Percentiles rank a stretch among this genome's conserved stretches.
Conservation (phyloP, 2,329 filamentous ascomycete species). For the Venturiaceae sp. region DNA sequence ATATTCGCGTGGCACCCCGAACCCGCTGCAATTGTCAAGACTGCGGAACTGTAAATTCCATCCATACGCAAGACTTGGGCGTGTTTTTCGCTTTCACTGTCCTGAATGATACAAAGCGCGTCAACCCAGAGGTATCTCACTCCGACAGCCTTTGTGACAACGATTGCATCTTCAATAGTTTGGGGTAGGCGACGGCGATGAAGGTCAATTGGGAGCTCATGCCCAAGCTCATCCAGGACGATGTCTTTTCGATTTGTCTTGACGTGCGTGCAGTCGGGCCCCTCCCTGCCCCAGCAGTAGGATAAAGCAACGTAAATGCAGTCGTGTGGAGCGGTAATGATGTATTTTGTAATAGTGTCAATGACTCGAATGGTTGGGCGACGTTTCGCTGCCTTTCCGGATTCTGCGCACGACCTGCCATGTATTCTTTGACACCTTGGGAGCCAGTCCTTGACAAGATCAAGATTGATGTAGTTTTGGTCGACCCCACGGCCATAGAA, state of each 20-base stretch:
- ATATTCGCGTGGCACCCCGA: background rate
- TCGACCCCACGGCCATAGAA: background rate
- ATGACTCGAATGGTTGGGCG: background rate
- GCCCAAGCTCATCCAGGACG: background rate
- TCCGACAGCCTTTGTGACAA: background rate
- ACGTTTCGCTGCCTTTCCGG: background rate
- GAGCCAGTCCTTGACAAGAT: background rate
- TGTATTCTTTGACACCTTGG: background rate
- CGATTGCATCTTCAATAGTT: conserved; percentile 9
- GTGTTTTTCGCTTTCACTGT: background rate
- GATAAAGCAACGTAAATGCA: conserved; percentile 7
- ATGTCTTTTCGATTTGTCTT: background rate
- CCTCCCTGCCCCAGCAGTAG: conserved; percentile 9
- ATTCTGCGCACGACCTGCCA: background rate
- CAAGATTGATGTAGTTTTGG: background rate
- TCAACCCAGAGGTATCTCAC: conserved; percentile 9
- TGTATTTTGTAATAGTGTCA: background rate
- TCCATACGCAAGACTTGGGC: conserved; percentile 6
- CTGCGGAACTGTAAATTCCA: conserved; percentile 7
- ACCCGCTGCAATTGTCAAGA: conserved; percentile 5
- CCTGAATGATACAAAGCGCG: conserved; percentile 8
- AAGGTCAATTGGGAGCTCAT: background rate
- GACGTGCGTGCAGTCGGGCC: background rate
- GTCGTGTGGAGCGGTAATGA: background rate
- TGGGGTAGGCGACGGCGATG: conserved; percentile 1